These are phyloP conservation scores for Phytophthora syringae DNA, from an alignment of 352 stramenopile genomes.

Conservation along the genomic window DNA sequence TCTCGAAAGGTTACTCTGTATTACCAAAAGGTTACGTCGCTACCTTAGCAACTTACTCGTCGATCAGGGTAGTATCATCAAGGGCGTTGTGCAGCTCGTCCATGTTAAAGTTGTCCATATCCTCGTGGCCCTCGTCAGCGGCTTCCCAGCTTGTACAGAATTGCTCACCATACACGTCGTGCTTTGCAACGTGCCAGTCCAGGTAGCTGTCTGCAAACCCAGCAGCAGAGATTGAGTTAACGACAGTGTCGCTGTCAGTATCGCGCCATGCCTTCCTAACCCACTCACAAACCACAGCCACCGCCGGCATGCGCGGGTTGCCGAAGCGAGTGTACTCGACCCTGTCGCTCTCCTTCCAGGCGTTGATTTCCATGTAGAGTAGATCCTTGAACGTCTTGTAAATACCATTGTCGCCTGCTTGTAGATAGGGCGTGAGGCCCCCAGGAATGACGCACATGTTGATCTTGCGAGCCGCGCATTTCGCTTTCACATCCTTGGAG, in stretches of 20 bases:
- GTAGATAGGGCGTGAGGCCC: slow-evolving; percentile 8
- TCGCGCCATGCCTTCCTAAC: slow-evolving; percentile 6
- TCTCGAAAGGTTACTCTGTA: neutral
- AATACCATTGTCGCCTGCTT: slow-evolving; percentile 7
- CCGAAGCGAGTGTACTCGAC: slow-evolving; percentile 5
- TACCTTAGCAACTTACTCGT: neutral
- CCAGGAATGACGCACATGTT: slow-evolving; percentile 7
- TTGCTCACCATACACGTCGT: slow-evolving; percentile 5
- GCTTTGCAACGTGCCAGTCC: slow-evolving; percentile 1
- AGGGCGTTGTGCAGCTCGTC: neutral
- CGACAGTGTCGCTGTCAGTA: neutral
- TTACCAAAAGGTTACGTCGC: neutral
- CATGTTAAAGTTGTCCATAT: neutral
- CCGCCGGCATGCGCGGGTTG: neutral
- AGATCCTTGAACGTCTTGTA: slow-evolving; percentile 20
- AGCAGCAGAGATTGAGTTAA: neutral
- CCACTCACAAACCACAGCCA: neutral
- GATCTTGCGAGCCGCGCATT: slow-evolving; percentile 1
- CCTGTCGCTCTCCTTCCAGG: slow-evolving; percentile 17
- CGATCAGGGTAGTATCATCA: neutral
- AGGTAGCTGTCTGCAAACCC: neutral
- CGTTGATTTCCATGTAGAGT: slow-evolving; percentile 2
- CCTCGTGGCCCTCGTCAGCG: neutral
- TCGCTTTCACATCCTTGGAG: slow-evolving; percentile 15
- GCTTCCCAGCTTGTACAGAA: neutral